A percentile compares a stretch with the other conserved stretches of the same genome.
Evolutionary conservation across 495 filamentous ascomycete species (phyloP).

Genomic region (Viridothelium virens): DNA sequence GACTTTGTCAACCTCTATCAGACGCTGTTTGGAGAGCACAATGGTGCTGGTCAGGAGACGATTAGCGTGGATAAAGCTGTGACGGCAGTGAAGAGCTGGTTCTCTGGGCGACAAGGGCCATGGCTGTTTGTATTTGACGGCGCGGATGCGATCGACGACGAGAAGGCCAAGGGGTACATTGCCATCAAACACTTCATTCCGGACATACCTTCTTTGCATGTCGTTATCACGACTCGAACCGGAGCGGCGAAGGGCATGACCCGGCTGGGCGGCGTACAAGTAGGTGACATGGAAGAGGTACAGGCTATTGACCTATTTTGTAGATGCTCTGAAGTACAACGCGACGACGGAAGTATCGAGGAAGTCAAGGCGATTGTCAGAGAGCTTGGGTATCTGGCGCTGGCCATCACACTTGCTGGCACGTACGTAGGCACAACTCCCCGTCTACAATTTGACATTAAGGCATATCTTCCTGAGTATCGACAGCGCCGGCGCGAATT

Average conservation of each 20-base stretch:
- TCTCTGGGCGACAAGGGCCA: slow-evolving; percentile 10
- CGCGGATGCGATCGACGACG: slow-evolving; percentile 17
- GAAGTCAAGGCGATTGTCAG: slow-evolving; percentile 15
- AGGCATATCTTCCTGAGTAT: slow-evolving; percentile 16
- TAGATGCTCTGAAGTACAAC: background rate
- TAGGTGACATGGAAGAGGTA: slow-evolving; percentile 14
- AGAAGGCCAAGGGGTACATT: slow-evolving; percentile 2
- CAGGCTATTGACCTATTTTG: slow-evolving; percentile 12
- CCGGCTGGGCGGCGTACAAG: slow-evolving; percentile 13
- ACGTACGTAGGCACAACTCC: slow-evolving; percentile 13
- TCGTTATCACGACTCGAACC: slow-evolving; percentile 20
- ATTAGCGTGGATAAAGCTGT: slow-evolving; percentile 15
- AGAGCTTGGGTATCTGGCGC: slow-evolving; percentile 20
- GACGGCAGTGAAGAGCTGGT: slow-evolving; percentile 19
- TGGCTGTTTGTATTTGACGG: slow-evolving; percentile 21
- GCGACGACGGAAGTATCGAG: background rate
- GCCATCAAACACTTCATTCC: slow-evolving; percentile 19
- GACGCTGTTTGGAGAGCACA: slow-evolving; percentile 10
- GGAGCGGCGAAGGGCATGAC: slow-evolving; percentile 13
- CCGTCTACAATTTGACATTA: slow-evolving; percentile 12
- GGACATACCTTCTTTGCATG: slow-evolving; percentile 10
- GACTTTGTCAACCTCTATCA: slow-evolving; percentile 16
- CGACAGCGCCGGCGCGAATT: slow-evolving; percentile 9
- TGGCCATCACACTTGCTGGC: slow-evolving; percentile 18
- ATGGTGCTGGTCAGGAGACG: background rate